Evolutionary conservation across 2,329 filamentous ascomycete genomes (phyloP).

Genomic region (Trichoderma atroviride): DNA sequence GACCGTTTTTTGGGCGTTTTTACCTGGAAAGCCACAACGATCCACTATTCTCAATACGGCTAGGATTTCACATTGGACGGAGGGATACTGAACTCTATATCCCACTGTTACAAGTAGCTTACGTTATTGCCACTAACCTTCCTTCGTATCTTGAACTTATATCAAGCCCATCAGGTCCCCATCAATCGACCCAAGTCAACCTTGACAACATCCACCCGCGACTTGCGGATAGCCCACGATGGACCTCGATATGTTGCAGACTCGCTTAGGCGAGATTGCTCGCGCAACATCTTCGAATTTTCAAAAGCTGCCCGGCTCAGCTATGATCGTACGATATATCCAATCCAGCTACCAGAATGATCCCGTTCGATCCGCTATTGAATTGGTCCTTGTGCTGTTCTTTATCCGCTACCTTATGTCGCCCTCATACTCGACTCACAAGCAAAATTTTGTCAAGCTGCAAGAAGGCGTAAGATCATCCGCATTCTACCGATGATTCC

Average conservation of each 20-base stretch:
- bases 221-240: conserved; percentile 42
- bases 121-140: background rate
- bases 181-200: background rate
- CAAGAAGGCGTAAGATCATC: conserved; percentile 66
- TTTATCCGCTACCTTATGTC: conserved; percentile 91
- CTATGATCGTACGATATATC: conserved; percentile 92
- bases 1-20: background rate
- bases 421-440: conserved; percentile 88
- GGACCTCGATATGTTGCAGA: conserved; percentile 66
- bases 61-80: background rate
- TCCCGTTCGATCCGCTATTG: conserved; percentile 88
- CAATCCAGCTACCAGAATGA: conserved; percentile 98
- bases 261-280: conserved; percentile 52
- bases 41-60: background rate
- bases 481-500: background rate
- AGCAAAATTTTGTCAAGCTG: conserved; percentile 85
- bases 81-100: background rate
- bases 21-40: background rate
- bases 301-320: conserved; percentile 89
- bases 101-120: background rate
- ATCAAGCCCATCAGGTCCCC: background rate
- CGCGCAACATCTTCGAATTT: conserved; percentile 66
- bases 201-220: background rate
- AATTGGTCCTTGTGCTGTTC: conserved; percentile 92
- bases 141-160: background rate